Evolutionary conservation across 257 asterid species (phyloP), one percentile per base, ranked within the genome.

Genomic region (Solanum bulbocastanum): DNA sequence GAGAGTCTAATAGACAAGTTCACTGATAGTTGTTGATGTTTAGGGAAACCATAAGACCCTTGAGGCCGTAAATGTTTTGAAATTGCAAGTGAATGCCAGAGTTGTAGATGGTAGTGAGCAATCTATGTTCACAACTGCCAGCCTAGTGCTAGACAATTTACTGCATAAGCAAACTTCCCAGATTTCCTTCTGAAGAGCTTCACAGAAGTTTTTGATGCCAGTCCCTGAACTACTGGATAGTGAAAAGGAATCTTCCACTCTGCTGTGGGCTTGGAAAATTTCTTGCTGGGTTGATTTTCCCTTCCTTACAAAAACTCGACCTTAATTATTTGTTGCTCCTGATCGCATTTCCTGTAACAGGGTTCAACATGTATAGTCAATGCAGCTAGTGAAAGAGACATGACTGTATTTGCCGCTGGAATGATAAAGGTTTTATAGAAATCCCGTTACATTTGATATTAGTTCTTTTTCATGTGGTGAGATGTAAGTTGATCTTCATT

Each of bases 371-470:
- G 98, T 90, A 92, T 97, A 92, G 98, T 97, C 68, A 97, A 96
- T 92, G 98, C 99, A 79, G 99, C 98, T 46, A 94, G 98, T 90
- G 98, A 97, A 78, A 94, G 98, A 89, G 99, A 97, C 90, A 93
- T 97, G 95, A 94, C 98, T 88, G 99, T 97, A 37, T 96, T 97
- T 92, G 96, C 99, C 1, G 92, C 95, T 83, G 99, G 99, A 91
- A 97, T 97, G 98, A 94, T 96, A 91, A 97, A 95, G 98, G 99
- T 97, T 76, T 40, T 83, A 35, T 58, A 49, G 86, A 5, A 18
- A 74, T 36, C 87, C 32, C 18, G 14, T 60, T 76, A 84, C 84
- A 58, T 87, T 84, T 75, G 71, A 84, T 83, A 42, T 86, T 79
- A 82, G 68, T 76, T 87, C 76, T 33, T 86, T 66, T 86, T 78